phyloP scores from a whole-genome alignment of 768 basidiomycete genomes.

The Lepiota venenata region DNA sequence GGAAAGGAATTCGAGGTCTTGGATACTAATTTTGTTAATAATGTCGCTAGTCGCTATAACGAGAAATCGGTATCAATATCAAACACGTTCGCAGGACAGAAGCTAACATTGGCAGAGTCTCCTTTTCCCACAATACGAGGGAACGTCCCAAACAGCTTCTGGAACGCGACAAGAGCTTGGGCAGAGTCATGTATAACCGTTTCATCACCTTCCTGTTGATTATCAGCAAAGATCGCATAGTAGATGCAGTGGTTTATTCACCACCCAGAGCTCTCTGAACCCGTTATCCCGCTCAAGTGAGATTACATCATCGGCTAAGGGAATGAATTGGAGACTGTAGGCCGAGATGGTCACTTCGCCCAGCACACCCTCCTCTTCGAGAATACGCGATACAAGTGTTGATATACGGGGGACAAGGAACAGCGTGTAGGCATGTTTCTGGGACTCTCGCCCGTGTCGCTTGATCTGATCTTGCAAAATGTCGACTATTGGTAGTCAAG shows the following conservation, averaged over 20 bases:
- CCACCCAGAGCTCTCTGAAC: conserved; percentile 90
- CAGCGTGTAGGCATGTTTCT: conserved; percentile 82
- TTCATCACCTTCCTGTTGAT: conserved; percentile 83
- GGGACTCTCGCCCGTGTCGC: conserved; percentile 63
- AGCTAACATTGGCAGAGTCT: conserved; percentile 70
- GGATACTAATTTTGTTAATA: conserved; percentile 46
- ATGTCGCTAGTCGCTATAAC: conserved; percentile 66
- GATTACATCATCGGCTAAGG: conserved; percentile 88
- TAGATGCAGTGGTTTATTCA: conserved; percentile 36
- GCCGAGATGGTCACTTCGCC: conserved; percentile 89
- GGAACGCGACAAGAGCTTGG: conserved; percentile 78
- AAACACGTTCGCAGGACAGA: not conserved
- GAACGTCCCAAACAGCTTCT: conserved; percentile 83
- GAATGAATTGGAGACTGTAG: conserved; percentile 92
- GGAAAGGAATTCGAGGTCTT: conserved; percentile 32
- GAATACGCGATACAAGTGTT: conserved; percentile 75
- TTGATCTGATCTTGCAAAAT: conserved; percentile 82
- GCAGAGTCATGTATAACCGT: conserved; percentile 86
- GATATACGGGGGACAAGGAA: conserved; percentile 88
- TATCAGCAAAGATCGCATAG: conserved; percentile 12
- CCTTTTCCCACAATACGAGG: conserved; percentile 94
- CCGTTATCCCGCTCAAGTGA: conserved; percentile 85
- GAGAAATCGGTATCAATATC: not conserved
- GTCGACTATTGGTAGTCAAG: conserved; percentile 20
- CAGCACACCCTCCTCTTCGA: conserved; percentile 96